Evolutionary conservation across 169 alveolate genomes (phyloP).

Genomic region (Plasmodium gaboni): DNA sequence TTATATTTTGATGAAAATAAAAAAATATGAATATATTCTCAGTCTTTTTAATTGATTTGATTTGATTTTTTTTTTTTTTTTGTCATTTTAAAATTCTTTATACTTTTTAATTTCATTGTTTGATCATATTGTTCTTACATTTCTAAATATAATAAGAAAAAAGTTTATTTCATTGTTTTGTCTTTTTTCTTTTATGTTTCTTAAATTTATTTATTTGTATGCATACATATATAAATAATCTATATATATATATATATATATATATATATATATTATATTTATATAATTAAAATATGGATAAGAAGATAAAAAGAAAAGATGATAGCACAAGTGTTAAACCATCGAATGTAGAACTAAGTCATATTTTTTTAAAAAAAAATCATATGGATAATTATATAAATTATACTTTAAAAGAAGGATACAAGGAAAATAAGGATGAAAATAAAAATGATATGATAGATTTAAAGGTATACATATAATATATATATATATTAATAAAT

Average conservation of each 20-base stretch:
- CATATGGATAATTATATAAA: constrained; percentile 22
- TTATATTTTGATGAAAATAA: too few species aligned
- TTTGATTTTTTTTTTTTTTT: too few species aligned
- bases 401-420: constrained; percentile 3
- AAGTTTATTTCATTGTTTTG: too few species aligned
- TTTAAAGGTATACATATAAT: background rate
- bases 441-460: background rate
- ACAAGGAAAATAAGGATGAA: background rate
- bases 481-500: background rate
- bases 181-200: background rate
- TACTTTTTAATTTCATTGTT: too few species aligned
- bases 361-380: constrained; percentile 30
- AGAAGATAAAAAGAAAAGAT: constrained; percentile 10
- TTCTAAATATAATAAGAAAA: too few species aligned
- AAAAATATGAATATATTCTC: too few species aligned
- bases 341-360: constrained; percentile 1
- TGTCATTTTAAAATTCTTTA: too few species aligned
- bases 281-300: constrained; percentile 23
- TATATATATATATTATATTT: background rate
- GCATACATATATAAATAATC: too few species aligned
- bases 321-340: background rate
- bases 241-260: background rate
- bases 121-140: too few species aligned
- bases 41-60: too few species aligned
- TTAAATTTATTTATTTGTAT: background rate